These are phyloP conservation scores for Rubroboletus satanas DNA, from an alignment of 768 basidiomycete species.

Conservation along the genomic window DNA sequence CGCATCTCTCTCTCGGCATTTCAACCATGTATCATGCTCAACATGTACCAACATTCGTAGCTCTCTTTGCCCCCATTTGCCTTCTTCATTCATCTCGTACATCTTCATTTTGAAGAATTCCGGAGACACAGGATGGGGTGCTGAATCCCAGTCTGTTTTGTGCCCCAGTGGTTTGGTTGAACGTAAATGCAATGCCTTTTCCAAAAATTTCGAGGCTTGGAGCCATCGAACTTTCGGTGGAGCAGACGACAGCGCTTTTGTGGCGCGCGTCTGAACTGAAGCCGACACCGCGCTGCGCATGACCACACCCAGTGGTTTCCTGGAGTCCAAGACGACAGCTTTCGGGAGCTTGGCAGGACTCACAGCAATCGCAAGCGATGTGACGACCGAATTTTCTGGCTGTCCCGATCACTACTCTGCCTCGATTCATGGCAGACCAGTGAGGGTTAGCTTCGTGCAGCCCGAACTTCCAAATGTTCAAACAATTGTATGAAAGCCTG, in stretches of 20 bases:
- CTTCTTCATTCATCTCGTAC: conserved; percentile 2
- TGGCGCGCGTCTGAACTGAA: not conserved
- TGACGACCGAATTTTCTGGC: not conserved
- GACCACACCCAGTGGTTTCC: not conserved
- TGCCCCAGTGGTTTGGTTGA: conserved; percentile 1
- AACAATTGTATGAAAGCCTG: not conserved
- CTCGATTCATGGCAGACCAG: not conserved
- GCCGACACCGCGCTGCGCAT: not conserved
- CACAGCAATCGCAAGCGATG: not conserved
- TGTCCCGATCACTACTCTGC: not conserved
- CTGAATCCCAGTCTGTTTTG: conserved; percentile 11
- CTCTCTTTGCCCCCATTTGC: not conserved
- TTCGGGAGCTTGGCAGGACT: not conserved
- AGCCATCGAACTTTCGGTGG: not conserved
- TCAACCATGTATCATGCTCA: conserved; percentile 18
- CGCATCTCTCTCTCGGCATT: conserved; percentile 3
- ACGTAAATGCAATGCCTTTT: conserved; percentile 5
- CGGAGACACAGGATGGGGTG: conserved; percentile 24
- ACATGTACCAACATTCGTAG: conserved; percentile 25
- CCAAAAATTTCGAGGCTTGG: not conserved
- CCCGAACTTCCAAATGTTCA: not conserved
- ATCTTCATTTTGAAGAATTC: conserved; percentile 1
- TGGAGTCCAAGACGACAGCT: not conserved
- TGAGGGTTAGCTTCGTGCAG: not conserved
- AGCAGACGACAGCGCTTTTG: not conserved